Base-by-base conservation (phyloP, 1,139 yeast genomes). In the Tardiomyces blankii region DNA sequence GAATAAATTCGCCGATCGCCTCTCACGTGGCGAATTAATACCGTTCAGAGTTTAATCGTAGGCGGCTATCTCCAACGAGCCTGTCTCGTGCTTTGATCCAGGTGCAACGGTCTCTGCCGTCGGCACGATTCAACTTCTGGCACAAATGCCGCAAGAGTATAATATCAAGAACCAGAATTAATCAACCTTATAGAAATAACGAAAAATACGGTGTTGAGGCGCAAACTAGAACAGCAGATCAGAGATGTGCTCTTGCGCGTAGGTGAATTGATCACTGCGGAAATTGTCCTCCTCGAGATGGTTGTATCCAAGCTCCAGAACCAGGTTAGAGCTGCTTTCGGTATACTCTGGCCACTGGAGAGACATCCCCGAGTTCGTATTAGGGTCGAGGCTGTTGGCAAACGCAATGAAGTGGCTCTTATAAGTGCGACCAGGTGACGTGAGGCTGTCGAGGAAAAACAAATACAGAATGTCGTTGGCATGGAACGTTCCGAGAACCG, bases 271-370 rank as follows among this genome's bases (percentile, higher is more conserved):
- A 11, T 28, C 32, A 4, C 9, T 28, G 32, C 32, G 32, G 32
- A 28, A 28, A 13, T 28, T 28, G 32, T 28, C 32, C 32, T 28
- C n/a, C 32, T 28, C 32, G n/a, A 28, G 32, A 4, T 28, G 32
- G 9, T 28, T 28, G 7, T 21, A 21, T 21, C 25, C 25, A 4
- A 21, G 25, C 25, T 21, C 25, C 3, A 28, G 13, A 13, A 12
- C 14, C 32, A 28, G 32, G 32, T 28, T 28, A 4, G 4, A 3
- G n/a, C n/a, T 12, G n/a, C 12, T 13, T 13, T 28, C 32, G 81
- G 82, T 0, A 76, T 77, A 50, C 35, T 46, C 30, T 3, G 46
- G 46, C 53, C 53, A 49, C 25, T 42, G 18, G 25, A 21, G 25
- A 5, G 38, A 12, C 33, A 49, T 33, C 5, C 40, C 41, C 4